These are phyloP conservation scores for Toxoplasma gondii DNA, from an alignment of 169 alveolate species.

Conservation along the genomic window DNA sequence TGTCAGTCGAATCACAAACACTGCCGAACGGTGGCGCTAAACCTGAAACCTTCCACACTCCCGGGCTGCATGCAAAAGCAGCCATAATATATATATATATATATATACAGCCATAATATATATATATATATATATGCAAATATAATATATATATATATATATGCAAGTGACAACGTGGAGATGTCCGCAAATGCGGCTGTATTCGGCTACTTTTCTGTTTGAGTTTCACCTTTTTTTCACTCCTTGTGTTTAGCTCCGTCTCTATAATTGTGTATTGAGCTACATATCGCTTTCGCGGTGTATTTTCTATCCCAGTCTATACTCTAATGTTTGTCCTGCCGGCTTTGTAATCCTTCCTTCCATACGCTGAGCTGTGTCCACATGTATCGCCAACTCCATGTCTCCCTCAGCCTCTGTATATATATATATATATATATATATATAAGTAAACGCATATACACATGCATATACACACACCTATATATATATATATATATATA, in stretches of 20 bases:
- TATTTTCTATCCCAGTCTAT: too few relatives aligned
- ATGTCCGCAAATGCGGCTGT: too few relatives aligned
- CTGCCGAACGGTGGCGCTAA: slow-evolving; percentile 35
- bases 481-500: neutral
- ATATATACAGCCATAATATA: neutral
- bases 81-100: neutral
- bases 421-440: neutral
- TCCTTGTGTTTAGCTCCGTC: too few relatives aligned
- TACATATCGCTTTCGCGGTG: too few relatives aligned
- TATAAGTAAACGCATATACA: neutral
- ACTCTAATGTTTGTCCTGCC: too few relatives aligned
- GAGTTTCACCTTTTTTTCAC: too few relatives aligned
- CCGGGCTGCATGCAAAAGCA: slow-evolving; percentile 65
- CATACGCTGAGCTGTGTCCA: too few relatives aligned
- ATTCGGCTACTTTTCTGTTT: too few relatives aligned
- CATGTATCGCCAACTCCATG: neutral
- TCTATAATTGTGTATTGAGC: too few relatives aligned
- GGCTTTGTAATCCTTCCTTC: too few relatives aligned
- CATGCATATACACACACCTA: too few relatives aligned
- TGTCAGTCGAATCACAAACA: slow-evolving; percentile 63
- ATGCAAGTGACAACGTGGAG: neutral
- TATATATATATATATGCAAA: neutral
- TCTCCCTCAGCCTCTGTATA: slow-evolving; percentile 23
- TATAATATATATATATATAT: slow-evolving; percentile 23
- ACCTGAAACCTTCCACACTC: slow-evolving; percentile 80